phyloP scores from a whole-genome alignment of 2,329 filamentous ascomycete genomes.

The Cladosporium sp. region DNA sequence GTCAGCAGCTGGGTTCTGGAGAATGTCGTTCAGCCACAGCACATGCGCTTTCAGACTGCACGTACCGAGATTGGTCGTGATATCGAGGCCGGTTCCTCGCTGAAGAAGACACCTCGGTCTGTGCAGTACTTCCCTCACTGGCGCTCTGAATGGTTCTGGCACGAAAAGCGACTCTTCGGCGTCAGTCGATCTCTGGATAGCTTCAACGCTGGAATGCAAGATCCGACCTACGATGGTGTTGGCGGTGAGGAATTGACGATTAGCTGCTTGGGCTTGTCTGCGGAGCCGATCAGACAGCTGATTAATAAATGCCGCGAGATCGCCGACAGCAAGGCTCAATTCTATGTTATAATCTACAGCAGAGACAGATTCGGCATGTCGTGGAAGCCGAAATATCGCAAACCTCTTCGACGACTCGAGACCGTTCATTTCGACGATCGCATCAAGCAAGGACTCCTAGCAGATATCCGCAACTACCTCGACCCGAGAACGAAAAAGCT shows the following conservation, averaged over 20 bases:
- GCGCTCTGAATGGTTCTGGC: conserved; percentile 28
- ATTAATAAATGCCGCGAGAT: conserved; percentile 42
- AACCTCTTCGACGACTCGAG: conserved; percentile 65
- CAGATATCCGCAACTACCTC: conserved; percentile 74
- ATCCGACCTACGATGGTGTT: conserved; percentile 28
- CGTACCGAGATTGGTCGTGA: conserved; percentile 26
- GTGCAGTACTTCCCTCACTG: conserved; percentile 29
- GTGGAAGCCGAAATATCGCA: conserved; percentile 38
- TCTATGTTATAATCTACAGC: conserved; percentile 43
- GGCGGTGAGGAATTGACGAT: conserved; percentile 35
- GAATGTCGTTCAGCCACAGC: conserved; percentile 25
- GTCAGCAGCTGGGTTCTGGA: conserved; percentile 30
- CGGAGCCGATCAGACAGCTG: conserved; percentile 47
- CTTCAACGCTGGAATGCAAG: conserved; percentile 24
- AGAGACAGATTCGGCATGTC: conserved; percentile 39
- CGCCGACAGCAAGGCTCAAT: conserved; percentile 40
- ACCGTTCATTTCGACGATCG: conserved; percentile 70
- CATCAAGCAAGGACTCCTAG: conserved; percentile 64
- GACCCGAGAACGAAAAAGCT: conserved; percentile 68
- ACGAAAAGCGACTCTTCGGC: conserved; percentile 23
- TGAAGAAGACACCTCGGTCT: conserved; percentile 27
- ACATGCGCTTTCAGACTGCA: conserved; percentile 27
- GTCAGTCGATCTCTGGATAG: conserved; percentile 24
- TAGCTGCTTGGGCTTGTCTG: conserved; percentile 46
- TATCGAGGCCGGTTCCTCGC: conserved; percentile 23